Percentiles rank a stretch among this genome's conserved stretches.
Conservation (phyloP, 305 asterid genomes). For the Fraxinus dipetala region DNA sequence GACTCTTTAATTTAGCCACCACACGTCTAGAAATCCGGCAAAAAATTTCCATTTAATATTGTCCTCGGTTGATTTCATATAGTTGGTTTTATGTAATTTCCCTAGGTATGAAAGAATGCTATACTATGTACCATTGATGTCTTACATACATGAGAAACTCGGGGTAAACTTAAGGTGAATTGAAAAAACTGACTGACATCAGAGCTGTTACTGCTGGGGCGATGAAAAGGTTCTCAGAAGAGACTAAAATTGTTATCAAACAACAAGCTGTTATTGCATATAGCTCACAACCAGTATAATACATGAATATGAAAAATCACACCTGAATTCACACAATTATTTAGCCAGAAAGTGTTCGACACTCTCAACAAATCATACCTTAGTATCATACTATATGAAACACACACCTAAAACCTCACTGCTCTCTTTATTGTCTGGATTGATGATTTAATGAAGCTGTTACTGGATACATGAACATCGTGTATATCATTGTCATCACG, state of each 20-base stretch:
- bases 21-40: neutral
- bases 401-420: slow-evolving; percentile 48
- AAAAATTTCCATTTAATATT: neutral
- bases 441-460: slow-evolving; percentile 64
- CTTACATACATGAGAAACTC: neutral
- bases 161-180: neutral
- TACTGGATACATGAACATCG: slow-evolving; percentile 32
- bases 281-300: slow-evolving; percentile 28
- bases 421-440: slow-evolving; percentile 67
- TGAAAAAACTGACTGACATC: neutral
- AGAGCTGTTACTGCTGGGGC: neutral
- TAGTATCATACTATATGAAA: neutral
- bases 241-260: slow-evolving; percentile 28
- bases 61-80: neutral
- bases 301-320: slow-evolving; percentile 24
- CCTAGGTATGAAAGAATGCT: neutral
- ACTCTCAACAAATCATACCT: slow-evolving; percentile 26
- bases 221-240: neutral
- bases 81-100: neutral
- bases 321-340: slow-evolving; percentile 38
- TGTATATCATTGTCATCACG: slow-evolving; percentile 50
- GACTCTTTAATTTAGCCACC: neutral
- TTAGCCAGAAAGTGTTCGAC: slow-evolving; percentile 22
- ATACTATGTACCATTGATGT: neutral
- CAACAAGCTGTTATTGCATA: slow-evolving; percentile 70